A percentile compares a stretch with the other conserved stretches of the same genome.
Conservation (phyloP, 495 filamentous ascomycete species). For the Paragyromitra xinjiangensis region DNA sequence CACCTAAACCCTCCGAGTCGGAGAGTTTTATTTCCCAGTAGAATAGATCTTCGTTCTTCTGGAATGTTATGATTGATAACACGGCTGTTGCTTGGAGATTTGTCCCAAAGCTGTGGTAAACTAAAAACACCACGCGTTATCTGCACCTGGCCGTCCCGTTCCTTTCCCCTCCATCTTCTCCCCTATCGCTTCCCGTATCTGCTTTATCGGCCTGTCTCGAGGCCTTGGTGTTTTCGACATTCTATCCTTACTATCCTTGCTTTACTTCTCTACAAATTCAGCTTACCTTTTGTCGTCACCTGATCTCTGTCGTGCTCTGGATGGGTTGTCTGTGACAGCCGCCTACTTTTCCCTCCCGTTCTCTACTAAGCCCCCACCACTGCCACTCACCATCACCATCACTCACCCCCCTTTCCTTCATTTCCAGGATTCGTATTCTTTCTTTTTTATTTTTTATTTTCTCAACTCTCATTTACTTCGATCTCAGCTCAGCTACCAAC, state of each 20-base stretch:
- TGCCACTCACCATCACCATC: not conserved
- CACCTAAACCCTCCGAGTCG: too few species aligned
- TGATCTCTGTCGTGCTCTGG: constrained; percentile 5
- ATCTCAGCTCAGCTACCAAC: not conserved
- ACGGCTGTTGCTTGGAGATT: not conserved
- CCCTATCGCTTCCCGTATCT: not conserved
- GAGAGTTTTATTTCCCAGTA: not conserved
- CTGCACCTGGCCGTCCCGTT: constrained; percentile 16
- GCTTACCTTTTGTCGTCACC: not conserved
- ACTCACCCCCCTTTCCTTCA: constrained; percentile 9
- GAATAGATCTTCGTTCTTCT: not conserved
- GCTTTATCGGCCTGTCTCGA: constrained; percentile 27
- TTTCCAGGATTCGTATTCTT: not conserved
- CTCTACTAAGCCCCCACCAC: constrained; percentile 7
- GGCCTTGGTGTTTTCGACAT: not conserved
- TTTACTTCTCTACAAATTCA: not conserved
- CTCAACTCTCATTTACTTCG: not conserved
- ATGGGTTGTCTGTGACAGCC: constrained; percentile 57
- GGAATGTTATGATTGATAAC: too few species aligned
- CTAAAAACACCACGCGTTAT: constrained; percentile 24
- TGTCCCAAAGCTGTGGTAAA: constrained; percentile 19
- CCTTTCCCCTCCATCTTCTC: constrained; percentile 9
- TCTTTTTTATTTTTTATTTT: not conserved
- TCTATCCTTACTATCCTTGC: not conserved
- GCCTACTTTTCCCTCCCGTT: constrained; percentile 25